Percentiles rank a stretch among this genome's conserved stretches.
Evolutionary conservation across 2,329 filamentous ascomycete genomes (phyloP).

Genomic region (Stachybotrys elegans): DNA sequence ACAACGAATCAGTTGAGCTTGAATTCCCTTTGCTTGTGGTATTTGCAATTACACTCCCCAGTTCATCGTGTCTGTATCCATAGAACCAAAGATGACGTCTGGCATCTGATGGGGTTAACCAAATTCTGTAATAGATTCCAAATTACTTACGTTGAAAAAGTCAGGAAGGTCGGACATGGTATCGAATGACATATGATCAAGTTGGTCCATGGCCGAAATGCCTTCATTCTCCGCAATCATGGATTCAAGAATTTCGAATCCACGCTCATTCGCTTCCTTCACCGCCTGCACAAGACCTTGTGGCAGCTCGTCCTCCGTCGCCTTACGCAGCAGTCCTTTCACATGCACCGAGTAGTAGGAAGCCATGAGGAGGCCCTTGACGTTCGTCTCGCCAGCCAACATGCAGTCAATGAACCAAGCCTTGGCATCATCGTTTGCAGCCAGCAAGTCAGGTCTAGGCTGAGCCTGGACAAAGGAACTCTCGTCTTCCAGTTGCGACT

Average conservation of each 20-base stretch:
- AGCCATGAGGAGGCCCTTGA: slow-evolving; percentile 45
- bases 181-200: background rate
- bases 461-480: slow-evolving; percentile 27
- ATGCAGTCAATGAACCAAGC: slow-evolving; percentile 34
- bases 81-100: background rate
- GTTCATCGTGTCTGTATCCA: background rate
- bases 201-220: slow-evolving; percentile 2
- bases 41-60: background rate
- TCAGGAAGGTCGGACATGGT: background rate
- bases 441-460: slow-evolving; percentile 35
- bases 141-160: background rate
- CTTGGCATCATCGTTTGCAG: slow-evolving; percentile 34
- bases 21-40: background rate
- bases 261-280: slow-evolving; percentile 26
- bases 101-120: no score
- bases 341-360: slow-evolving; percentile 29
- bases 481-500: slow-evolving; percentile 33
- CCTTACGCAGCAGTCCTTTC: slow-evolving; percentile 31
- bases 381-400: slow-evolving; percentile 48
- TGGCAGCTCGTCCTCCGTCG: slow-evolving; percentile 26
- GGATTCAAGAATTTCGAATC: slow-evolving; percentile 27
- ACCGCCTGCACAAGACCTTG: slow-evolving; percentile 29
- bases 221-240: slow-evolving; percentile 14
- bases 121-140: background rate
- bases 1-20: background rate